Conservation (phyloP, 1,284 basidiomycete species). For the Naganishia cerealis region DNA sequence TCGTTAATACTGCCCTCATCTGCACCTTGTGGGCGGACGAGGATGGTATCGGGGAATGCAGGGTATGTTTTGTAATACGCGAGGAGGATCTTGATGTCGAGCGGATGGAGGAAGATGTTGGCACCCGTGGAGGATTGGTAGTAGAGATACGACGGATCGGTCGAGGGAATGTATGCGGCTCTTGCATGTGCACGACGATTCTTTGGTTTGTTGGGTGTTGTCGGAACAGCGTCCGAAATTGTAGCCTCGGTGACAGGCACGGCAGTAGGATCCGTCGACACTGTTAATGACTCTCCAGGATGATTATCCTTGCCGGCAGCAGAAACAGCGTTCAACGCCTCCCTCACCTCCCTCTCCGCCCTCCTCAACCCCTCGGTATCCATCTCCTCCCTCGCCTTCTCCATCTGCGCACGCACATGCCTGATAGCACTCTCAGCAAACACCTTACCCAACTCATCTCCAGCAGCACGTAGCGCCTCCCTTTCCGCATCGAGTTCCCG, state of each 20-base stretch:
- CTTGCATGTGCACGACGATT: constrained; percentile 34
- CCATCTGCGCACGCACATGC: constrained; percentile 74
- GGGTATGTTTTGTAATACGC: constrained; percentile 80
- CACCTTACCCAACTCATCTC: constrained; percentile 72
- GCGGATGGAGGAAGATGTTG: constrained; percentile 87
- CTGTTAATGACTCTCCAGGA: not conserved
- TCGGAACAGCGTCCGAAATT: constrained; percentile 3
- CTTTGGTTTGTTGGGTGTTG: constrained; percentile 38
- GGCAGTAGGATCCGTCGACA: not conserved
- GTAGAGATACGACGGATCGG: constrained; percentile 69
- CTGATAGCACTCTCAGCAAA: constrained; percentile 78
- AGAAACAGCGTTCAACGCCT: constrained; percentile 47
- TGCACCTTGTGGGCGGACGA: constrained; percentile 73
- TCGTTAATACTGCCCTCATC: constrained; percentile 71
- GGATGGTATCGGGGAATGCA: constrained; percentile 78
- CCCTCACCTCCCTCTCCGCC: constrained; percentile 45
- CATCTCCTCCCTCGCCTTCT: constrained; percentile 67
- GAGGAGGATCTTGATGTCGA: constrained; percentile 90
- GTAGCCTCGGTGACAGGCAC: not conserved
- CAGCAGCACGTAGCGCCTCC: constrained; percentile 61
- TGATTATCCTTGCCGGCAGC: constrained; percentile 36
- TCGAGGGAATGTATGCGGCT: constrained; percentile 23
- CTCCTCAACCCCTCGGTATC: constrained; percentile 60
- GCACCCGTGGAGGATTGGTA: constrained; percentile 92
- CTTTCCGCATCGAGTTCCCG: constrained; percentile 68